phyloP scores from a whole-genome alignment of 2,329 filamentous ascomycete genomes.

The Ustilaginoidea virens region DNA sequence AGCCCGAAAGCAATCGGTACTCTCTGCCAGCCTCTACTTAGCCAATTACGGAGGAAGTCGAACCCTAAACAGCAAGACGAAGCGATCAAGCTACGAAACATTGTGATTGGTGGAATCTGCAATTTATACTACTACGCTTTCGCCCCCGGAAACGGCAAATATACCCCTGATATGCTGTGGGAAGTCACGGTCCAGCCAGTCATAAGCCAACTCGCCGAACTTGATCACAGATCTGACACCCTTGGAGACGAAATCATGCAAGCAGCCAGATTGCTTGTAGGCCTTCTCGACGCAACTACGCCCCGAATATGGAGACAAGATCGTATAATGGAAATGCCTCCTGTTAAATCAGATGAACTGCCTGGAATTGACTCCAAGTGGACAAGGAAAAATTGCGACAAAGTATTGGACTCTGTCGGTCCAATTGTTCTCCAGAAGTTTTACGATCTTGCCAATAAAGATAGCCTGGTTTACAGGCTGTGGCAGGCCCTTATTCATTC shows the following conservation, averaged over 20 bases:
- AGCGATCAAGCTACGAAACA: slow-evolving; percentile 29
- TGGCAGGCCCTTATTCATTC: slow-evolving; percentile 48
- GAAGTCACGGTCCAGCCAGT: slow-evolving; percentile 54
- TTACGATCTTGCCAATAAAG: slow-evolving; percentile 42
- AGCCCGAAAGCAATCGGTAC: slow-evolving; percentile 17
- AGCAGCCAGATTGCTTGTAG: slow-evolving; percentile 53
- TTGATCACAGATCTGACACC: slow-evolving; percentile 18
- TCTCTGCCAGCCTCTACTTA: slow-evolving; percentile 52
- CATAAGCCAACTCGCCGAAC: slow-evolving; percentile 37
- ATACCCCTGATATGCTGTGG: slow-evolving; percentile 67
- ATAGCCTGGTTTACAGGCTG: slow-evolving; percentile 35
- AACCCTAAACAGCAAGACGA: slow-evolving; percentile 40
- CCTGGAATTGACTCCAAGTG: slow-evolving; percentile 74
- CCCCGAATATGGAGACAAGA: slow-evolving; percentile 58
- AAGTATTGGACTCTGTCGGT: slow-evolving; percentile 46
- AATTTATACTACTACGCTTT: slow-evolving; percentile 74
- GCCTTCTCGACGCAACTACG: slow-evolving; percentile 47
- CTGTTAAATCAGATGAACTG: slow-evolving; percentile 57
- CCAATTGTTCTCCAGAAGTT: slow-evolving; percentile 48
- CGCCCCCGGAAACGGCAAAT: slow-evolving; percentile 48
- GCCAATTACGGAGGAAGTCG: slow-evolving; percentile 52
- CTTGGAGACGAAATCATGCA: slow-evolving; percentile 38
- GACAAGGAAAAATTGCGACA: slow-evolving; percentile 56
- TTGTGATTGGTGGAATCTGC: slow-evolving; percentile 55
- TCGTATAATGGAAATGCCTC: slow-evolving; percentile 44